Conservation (phyloP, 805 yeast species). For the Lipomyces yamanashiensis region DNA sequence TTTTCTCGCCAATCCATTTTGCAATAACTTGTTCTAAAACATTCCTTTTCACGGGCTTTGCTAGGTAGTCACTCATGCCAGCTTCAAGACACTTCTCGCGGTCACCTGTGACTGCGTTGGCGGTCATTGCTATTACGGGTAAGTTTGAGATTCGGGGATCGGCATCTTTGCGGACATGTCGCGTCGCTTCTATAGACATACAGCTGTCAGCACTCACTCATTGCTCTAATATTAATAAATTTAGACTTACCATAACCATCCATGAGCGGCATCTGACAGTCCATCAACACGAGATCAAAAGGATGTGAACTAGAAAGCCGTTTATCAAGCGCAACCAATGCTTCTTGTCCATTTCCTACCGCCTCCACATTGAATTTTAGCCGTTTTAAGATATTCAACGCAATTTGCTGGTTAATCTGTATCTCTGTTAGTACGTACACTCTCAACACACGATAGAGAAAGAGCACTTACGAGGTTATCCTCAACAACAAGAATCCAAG, state of each 20-base stretch:
- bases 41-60: conserved; percentile 55
- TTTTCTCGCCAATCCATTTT: conserved; percentile 16
- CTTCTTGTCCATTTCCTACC: conserved; percentile 36
- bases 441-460: neutral
- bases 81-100: conserved; percentile 71
- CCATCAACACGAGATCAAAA: conserved; percentile 35
- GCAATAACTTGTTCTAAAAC: conserved; percentile 22
- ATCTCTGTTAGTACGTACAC: neutral
- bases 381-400: conserved; percentile 29
- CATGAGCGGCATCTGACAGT: conserved; percentile 39
- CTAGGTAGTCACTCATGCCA: conserved; percentile 78
- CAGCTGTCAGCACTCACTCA: neutral
- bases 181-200: conserved; percentile 27
- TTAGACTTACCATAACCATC: conserved; percentile 34
- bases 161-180: conserved; percentile 23
- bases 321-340: conserved; percentile 27
- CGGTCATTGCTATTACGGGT: conserved; percentile 68
- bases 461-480: conserved; percentile 32
- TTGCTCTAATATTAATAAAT: neutral
- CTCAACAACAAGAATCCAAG: conserved; percentile 35
- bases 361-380: conserved; percentile 33
- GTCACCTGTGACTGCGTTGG: conserved; percentile 82
- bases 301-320: conserved; percentile 14
- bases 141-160: conserved; percentile 15
- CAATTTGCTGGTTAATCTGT: conserved; percentile 36